Conservation (phyloP, 164 flowering plant species). For the Houttuynia cordata region DNA sequence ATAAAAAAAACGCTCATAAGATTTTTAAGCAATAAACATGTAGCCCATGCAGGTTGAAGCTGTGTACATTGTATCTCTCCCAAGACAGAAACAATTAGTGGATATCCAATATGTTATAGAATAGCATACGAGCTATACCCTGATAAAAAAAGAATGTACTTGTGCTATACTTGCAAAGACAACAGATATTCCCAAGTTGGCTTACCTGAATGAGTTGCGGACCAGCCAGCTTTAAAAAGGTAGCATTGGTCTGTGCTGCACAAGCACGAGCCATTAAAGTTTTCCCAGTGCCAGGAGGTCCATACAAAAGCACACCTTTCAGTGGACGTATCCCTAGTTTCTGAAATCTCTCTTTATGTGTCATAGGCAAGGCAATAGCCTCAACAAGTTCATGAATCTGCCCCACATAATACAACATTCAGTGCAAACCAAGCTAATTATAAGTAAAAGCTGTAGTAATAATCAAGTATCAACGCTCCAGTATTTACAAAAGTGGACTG, state of each 20-base stretch:
- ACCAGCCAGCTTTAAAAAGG: constrained; percentile 91
- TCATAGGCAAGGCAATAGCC: constrained; percentile 97
- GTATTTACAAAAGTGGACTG: background rate
- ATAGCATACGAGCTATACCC: background rate
- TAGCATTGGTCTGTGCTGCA: constrained; percentile 96
- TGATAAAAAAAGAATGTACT: background rate
- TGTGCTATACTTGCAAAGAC: background rate
- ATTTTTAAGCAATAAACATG: no score
- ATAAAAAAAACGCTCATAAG: no score
- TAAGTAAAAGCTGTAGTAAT: background rate
- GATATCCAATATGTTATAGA: no score
- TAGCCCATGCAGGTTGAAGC: no score
- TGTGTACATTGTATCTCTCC: no score
- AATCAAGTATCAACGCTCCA: background rate
- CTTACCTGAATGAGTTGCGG: constrained; percentile 94
- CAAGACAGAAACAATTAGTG: no score
- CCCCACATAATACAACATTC: background rate
- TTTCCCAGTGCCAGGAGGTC: constrained; percentile 97
- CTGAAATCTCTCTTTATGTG: constrained; percentile 86
- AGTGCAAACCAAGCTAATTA: background rate
- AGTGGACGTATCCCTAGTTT: constrained; percentile 88
- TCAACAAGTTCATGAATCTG: constrained; percentile 96
- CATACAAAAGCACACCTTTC: constrained; percentile 87
- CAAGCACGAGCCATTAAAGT: constrained; percentile 97
- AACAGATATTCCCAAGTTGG: background rate